Evolutionary conservation across 768 basidiomycete species (phyloP).

Genomic region (Xerocomellus dryophilus): DNA sequence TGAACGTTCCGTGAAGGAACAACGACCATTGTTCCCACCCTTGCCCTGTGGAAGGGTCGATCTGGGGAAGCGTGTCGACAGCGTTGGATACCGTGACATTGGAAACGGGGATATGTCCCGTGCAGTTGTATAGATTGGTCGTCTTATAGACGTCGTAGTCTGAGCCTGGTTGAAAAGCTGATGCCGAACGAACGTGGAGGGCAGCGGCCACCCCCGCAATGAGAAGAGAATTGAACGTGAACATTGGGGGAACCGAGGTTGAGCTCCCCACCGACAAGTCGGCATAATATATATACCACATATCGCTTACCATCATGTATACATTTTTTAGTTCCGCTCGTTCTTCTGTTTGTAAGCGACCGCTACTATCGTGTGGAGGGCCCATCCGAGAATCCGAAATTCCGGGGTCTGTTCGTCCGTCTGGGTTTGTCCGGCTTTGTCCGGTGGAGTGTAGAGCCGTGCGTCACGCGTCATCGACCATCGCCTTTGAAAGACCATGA

Average conservation of each 20-base stretch:
- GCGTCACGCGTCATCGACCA: no score
- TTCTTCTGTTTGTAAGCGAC: no score
- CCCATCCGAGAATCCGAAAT: no score
- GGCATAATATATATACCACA: no score
- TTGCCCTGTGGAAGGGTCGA: background rate
- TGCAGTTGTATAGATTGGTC: slow-evolving; percentile 19
- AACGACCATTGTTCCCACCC: slow-evolving; percentile 21
- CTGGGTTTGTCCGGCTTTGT: no score
- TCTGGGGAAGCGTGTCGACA: slow-evolving; percentile 18
- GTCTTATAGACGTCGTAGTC: slow-evolving; percentile 12
- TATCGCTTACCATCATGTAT: no score
- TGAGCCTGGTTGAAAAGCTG: slow-evolving; percentile 9
- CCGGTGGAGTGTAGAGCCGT: no score
- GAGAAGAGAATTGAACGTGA: background rate
- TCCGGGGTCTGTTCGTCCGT: no score
- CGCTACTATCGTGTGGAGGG: no score
- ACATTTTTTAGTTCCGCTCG: no score
- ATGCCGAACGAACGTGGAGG: background rate
- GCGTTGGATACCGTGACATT: slow-evolving; percentile 15
- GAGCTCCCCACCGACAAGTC: no score
- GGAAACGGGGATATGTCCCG: slow-evolving; percentile 6
- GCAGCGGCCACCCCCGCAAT: background rate
- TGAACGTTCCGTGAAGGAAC: slow-evolving; percentile 12
- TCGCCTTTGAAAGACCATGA: no score
- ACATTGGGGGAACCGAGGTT: background rate